These are phyloP conservation scores for Colletotrichum theobromicola DNA, from an alignment of 2,329 filamentous ascomycete genomes.

Conservation along the genomic window DNA sequence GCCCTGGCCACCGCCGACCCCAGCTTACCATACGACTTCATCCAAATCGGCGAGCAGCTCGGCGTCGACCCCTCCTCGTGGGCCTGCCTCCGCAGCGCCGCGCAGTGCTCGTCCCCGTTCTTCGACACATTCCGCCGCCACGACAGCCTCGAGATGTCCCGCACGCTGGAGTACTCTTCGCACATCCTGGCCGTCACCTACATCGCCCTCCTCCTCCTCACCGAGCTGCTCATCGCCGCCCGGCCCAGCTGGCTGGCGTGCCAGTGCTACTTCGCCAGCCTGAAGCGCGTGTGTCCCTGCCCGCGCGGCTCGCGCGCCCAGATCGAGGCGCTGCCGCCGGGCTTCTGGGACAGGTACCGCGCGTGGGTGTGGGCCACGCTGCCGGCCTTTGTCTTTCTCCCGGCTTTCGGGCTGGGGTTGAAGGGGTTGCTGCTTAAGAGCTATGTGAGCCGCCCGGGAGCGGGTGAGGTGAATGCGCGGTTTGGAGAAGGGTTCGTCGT, in stretches of 20 bases:
- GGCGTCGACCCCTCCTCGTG: not conserved
- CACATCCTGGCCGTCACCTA: not conserved
- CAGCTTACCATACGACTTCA: conserved; percentile 6
- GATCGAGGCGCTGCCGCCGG: conserved; percentile 10
- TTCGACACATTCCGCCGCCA: conserved; percentile 2
- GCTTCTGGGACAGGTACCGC: conserved; percentile 21
- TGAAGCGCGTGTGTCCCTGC: conserved; percentile 19
- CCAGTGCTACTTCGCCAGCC: conserved; percentile 8
- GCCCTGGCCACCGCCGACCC: not conserved
- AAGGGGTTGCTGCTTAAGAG: conserved; percentile 2
- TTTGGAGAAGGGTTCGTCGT: conserved; percentile 1
- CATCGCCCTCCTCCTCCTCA: not conserved
- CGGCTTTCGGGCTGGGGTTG: not conserved
- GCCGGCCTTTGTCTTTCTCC: not conserved
- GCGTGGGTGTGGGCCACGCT: conserved; percentile 2
- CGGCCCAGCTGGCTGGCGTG: conserved; percentile 17
- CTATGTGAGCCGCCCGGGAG: not conserved
- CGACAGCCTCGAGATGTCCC: not conserved
- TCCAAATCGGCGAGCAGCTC: conserved; percentile 4
- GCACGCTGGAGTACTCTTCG: not conserved
- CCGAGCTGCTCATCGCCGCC: not conserved
- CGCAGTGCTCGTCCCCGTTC: conserved; percentile 12
- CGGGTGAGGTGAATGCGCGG: not conserved
- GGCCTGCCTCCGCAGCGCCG: conserved; percentile 7
- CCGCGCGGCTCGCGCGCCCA: conserved; percentile 17